Conservation (phyloP, 306 rosid species). For the Cicer arietinum region DNA sequence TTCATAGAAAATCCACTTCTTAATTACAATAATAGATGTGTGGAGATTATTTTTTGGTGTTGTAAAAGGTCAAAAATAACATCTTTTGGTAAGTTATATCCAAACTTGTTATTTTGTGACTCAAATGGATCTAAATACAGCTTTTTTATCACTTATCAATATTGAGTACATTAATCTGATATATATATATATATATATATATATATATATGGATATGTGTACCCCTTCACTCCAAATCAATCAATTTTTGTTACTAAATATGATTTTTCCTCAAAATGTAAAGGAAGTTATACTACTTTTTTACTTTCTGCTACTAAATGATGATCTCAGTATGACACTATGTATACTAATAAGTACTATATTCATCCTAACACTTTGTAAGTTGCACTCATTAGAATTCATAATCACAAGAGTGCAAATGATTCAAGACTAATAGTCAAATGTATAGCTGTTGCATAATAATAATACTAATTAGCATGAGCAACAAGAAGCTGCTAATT, state of each 20-base stretch:
- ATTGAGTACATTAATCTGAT: background rate
- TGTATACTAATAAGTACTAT: background rate
- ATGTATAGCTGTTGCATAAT: slow-evolving; percentile 5
- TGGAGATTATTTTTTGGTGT: background rate
- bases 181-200: background rate
- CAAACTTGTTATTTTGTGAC: background rate
- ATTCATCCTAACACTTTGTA: slow-evolving; percentile 15
- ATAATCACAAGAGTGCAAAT: slow-evolving; percentile 4
- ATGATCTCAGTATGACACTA: background rate
- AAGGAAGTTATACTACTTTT: too few species aligned
- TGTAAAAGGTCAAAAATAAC: background rate
- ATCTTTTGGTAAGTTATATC: background rate
- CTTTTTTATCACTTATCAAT: background rate
- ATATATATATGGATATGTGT: background rate
- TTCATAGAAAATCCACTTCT: too few species aligned
- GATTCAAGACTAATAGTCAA: background rate
- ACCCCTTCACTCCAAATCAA: slow-evolving; percentile 6
- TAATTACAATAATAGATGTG: background rate
- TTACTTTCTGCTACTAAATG: too few species aligned
- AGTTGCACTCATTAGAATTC: slow-evolving; percentile 3
- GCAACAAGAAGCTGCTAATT: slow-evolving; percentile 27
- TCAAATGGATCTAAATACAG: background rate
- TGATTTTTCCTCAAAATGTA: too few species aligned
- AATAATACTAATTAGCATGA: slow-evolving; percentile 19
- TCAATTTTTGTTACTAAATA: too few species aligned